These are phyloP conservation scores for Talaromyces rugulosus DNA, from an alignment of 2,329 filamentous ascomycete genomes.

Conservation along the genomic window DNA sequence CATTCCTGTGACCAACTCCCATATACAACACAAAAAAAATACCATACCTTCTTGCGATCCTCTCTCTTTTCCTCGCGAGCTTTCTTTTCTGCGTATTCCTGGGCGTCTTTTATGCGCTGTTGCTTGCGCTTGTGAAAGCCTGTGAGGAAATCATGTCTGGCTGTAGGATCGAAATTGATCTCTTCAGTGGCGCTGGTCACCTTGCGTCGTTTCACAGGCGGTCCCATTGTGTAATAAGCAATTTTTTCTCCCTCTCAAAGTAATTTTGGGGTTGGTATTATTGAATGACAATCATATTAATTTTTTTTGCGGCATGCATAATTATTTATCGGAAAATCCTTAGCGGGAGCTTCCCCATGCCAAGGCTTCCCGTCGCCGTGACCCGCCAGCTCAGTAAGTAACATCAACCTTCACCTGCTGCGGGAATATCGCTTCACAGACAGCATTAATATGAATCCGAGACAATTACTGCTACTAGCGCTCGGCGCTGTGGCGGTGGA, in stretches of 20 bases:
- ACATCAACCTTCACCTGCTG: conserved; percentile 9
- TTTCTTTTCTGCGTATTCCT: conserved; percentile 72
- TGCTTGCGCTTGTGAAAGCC: conserved; percentile 96
- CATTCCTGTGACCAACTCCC: not conserved
- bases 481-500: conserved; percentile 56
- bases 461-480: conserved; percentile 43
- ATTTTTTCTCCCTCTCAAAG: not conserved
- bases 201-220: conserved; percentile 60
- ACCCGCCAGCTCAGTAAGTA: conserved; percentile 13
- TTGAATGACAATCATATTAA: not conserved
- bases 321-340: conserved; percentile 13
- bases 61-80: conserved; percentile 72
- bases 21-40: not conserved
- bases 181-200: conserved; percentile 62
- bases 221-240: not conserved
- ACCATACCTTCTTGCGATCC: conserved; percentile 67
- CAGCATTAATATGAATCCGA: conserved; percentile 34
- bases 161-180: conserved; percentile 76
- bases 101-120: conserved; percentile 76
- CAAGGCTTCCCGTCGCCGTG: conserved; percentile 15
- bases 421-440: conserved; percentile 6
- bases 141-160: conserved; percentile 81
- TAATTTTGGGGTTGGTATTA: not conserved
- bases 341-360: conserved; percentile 16
- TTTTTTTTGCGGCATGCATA: not conserved